These are phyloP conservation scores for Sergeia podlipaevii DNA, from an alignment of 208 protist genomes.

Conservation along the genomic window DNA sequence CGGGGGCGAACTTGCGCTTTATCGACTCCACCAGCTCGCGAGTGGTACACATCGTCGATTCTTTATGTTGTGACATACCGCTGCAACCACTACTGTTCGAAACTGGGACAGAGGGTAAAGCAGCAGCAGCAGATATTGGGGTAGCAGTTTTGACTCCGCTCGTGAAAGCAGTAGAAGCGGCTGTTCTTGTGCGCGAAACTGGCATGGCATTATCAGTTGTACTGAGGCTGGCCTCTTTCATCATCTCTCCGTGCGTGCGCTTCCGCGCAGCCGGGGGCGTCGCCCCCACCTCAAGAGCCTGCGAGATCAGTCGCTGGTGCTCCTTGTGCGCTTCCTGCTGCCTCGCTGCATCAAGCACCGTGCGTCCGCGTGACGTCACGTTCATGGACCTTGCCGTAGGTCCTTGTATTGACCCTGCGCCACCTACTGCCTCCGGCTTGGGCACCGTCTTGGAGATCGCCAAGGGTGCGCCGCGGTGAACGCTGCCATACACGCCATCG, in stretches of 20 bases:
- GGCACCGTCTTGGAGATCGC: slow-evolving; percentile 17
- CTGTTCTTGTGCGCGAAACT: too few relatives aligned
- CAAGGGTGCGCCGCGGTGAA: slow-evolving; percentile 28
- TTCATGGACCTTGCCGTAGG: slow-evolving; percentile 33
- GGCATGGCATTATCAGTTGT: too few relatives aligned
- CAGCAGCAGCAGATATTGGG: too few relatives aligned
- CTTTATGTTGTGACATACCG: too few relatives aligned
- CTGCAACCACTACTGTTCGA: too few relatives aligned
- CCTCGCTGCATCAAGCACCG: slow-evolving; percentile 44
- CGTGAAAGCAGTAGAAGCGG: too few relatives aligned
- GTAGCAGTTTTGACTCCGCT: too few relatives aligned
- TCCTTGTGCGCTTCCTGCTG: slow-evolving; percentile 28
- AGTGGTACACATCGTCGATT: too few relatives aligned
- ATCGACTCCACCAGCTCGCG: not conserved
- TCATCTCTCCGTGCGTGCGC: not conserved
- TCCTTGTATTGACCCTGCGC: too few relatives aligned
- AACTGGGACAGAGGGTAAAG: too few relatives aligned
- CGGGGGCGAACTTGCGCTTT: not conserved
- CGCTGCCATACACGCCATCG: slow-evolving; percentile 47
- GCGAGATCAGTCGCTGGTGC: slow-evolving; percentile 31
- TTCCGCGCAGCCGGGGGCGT: not conserved
- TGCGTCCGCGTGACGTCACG: slow-evolving; percentile 45
- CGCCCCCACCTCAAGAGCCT: slow-evolving; percentile 4
- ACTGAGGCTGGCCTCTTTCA: too few relatives aligned
- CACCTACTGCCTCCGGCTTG: too few relatives aligned